These are phyloP conservation scores for Erysimum cheiri DNA, from an alignment of 441 rosid genomes.

Conservation along the genomic window DNA sequence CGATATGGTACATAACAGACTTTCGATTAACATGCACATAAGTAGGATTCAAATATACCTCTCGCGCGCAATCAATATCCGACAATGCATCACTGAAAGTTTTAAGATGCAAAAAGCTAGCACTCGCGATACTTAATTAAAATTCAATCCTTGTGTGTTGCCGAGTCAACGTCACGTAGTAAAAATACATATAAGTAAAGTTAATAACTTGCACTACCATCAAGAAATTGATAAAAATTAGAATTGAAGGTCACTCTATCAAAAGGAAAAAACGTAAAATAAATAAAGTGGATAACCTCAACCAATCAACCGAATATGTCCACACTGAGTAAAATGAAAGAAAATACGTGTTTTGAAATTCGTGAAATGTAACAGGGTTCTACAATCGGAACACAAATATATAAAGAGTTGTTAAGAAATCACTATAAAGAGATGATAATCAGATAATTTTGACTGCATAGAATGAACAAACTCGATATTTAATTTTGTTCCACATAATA, in stretches of 20 bases:
- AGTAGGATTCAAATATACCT: too few species aligned
- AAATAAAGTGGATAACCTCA: not conserved
- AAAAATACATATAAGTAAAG: not conserved
- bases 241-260: constrained; percentile 39
- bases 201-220: constrained; percentile 13
- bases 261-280: not conserved
- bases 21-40: not conserved
- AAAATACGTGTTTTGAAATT: not conserved
- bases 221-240: constrained; percentile 23
- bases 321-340: constrained; percentile 4
- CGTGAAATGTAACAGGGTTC: not conserved
- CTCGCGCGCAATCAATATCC: not conserved
- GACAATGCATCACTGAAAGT: not conserved
- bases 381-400: not conserved
- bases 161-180: constrained; percentile 30
- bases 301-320: constrained; percentile 23
- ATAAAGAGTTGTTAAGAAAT: not conserved
- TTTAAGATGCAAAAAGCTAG: not conserved
- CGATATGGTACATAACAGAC: not conserved
- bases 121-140: not conserved
- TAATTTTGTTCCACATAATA: too few species aligned
- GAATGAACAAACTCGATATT: not conserved
- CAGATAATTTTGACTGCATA: not conserved
- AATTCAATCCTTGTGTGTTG: constrained; percentile 30
- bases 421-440: not conserved